phyloP scores from a whole-genome alignment of 768 basidiomycete genomes.

The Boletus pseudopeckii region DNA sequence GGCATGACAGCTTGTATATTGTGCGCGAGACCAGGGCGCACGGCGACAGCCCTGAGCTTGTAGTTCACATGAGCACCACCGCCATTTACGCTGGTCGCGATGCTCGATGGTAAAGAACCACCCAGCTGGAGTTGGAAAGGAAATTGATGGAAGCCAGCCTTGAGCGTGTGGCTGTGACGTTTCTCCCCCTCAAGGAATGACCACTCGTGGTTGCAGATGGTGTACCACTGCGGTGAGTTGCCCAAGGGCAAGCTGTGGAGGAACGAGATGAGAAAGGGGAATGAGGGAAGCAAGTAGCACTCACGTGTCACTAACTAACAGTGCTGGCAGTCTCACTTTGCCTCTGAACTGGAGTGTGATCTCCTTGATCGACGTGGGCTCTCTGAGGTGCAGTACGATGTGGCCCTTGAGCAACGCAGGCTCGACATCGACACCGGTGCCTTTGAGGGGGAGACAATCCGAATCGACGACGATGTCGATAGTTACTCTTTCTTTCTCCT shows the following conservation, averaged over 20 bases:
- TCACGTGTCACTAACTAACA: slow-evolving; percentile 57
- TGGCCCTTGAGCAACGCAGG: slow-evolving; percentile 78
- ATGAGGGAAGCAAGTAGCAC: slow-evolving; percentile 26
- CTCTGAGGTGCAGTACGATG: slow-evolving; percentile 73
- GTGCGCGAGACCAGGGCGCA: slow-evolving; percentile 67
- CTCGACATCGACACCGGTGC: slow-evolving; percentile 80
- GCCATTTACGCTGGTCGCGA: slow-evolving; percentile 46
- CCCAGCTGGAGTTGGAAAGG: slow-evolving; percentile 88
- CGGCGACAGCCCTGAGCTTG: slow-evolving; percentile 84
- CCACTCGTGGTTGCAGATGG: slow-evolving; percentile 84
- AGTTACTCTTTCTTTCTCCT: slow-evolving; percentile 46
- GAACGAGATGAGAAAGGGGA: not conserved
- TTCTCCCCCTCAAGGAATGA: slow-evolving; percentile 86
- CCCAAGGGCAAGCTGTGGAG: slow-evolving; percentile 18
- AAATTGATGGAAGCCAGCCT: slow-evolving; percentile 92
- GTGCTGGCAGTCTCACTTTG: slow-evolving; percentile 68
- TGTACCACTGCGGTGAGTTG: slow-evolving; percentile 48
- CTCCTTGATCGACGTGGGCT: slow-evolving; percentile 81
- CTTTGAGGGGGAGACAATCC: slow-evolving; percentile 68
- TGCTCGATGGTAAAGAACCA: slow-evolving; percentile 77
- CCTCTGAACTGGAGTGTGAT: slow-evolving; percentile 82
- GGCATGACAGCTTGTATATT: slow-evolving; percentile 62
- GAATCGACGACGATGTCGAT: slow-evolving; percentile 77
- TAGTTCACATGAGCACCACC: slow-evolving; percentile 75
- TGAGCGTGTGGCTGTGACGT: slow-evolving; percentile 79